phyloP scores from a whole-genome alignment of 169 alveolate genomes.

The Cryptosporidium sp. region DNA sequence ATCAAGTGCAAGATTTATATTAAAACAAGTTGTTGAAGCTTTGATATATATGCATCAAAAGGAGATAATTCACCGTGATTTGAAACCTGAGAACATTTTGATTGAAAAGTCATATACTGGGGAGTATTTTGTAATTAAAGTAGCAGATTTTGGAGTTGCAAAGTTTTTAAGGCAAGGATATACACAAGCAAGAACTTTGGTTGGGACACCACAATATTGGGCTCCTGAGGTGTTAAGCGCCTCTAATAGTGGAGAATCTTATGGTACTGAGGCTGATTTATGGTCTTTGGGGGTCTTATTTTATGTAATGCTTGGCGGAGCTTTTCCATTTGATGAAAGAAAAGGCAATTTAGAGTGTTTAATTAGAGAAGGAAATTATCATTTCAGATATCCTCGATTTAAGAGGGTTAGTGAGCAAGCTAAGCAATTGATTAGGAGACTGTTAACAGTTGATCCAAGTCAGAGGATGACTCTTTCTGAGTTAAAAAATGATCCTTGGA shows the following conservation, averaged over 20 bases:
- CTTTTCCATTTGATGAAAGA: slow-evolving; percentile 75
- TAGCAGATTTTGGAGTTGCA: slow-evolving; percentile 83
- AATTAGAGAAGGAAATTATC: slow-evolving; percentile 68
- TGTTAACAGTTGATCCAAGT: slow-evolving; percentile 60
- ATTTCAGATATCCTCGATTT: slow-evolving; percentile 76
- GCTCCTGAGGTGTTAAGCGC: slow-evolving; percentile 78
- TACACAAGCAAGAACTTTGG: slow-evolving; percentile 79
- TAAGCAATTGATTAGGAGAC: slow-evolving; percentile 31
- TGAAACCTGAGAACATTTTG: slow-evolving; percentile 93
- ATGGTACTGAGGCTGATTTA: slow-evolving; percentile 77
- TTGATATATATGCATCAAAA: slow-evolving; percentile 84
- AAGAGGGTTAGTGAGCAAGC: slow-evolving; percentile 62
- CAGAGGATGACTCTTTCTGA: slow-evolving; percentile 47
- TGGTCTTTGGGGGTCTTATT: slow-evolving; percentile 77
- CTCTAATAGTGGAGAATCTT: slow-evolving; percentile 53
- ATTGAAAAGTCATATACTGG: slow-evolving; percentile 81
- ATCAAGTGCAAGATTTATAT: slow-evolving; percentile 82
- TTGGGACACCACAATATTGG: slow-evolving; percentile 83
- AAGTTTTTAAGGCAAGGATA: slow-evolving; percentile 67
- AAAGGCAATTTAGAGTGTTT: slow-evolving; percentile 58
- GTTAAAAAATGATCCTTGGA: slow-evolving; percentile 61
- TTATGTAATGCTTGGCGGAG: slow-evolving; percentile 78
- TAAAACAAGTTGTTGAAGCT: slow-evolving; percentile 84
- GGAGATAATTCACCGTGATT: slow-evolving; percentile 90
- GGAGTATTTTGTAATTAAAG: slow-evolving; percentile 75